Conservation (phyloP, 106 monocot genomes). For the Phalaenopsis equestris region DNA sequence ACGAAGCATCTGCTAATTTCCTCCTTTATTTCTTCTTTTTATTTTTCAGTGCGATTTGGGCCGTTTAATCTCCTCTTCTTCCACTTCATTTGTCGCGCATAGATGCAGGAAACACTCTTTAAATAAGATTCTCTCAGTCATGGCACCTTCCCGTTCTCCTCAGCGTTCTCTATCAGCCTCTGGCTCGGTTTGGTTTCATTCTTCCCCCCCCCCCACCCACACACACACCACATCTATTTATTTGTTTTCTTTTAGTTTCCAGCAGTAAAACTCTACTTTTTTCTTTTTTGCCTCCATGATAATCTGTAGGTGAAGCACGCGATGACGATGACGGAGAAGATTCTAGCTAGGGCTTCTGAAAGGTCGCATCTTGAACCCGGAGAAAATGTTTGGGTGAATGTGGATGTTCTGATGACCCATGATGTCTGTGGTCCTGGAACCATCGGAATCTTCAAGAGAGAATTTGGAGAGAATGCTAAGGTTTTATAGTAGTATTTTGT, state of each 20-base stretch:
- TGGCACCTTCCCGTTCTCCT: conserved; percentile 34
- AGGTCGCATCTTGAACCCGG: conserved; percentile 55
- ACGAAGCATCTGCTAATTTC: background rate
- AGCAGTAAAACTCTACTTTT: background rate
- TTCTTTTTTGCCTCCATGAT: background rate
- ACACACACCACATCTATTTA: no score
- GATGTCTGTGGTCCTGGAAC: conserved; percentile 82
- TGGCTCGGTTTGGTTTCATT: conserved; percentile 49
- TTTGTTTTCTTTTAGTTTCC: background rate
- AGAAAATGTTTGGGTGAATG: conserved; percentile 82
- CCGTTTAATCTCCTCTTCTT: background rate
- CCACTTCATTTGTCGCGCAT: conserved; percentile 13
- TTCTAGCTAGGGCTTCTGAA: conserved; percentile 74
- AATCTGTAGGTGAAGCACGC: conserved; percentile 63
- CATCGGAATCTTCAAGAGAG: conserved; percentile 87
- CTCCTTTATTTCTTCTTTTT: background rate
- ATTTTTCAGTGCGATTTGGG: conserved; percentile 17
- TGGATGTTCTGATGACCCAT: conserved; percentile 84
- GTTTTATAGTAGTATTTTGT: conserved; percentile 12
- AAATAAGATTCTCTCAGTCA: conserved; percentile 43
- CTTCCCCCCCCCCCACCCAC: background rate
- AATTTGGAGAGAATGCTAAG: conserved; percentile 89
- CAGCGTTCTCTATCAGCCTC: conserved; percentile 43
- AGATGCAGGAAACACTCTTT: conserved; percentile 14
- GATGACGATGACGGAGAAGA: conserved; percentile 97